These are phyloP conservation scores for Rosellinia necatrix DNA, from an alignment of 2,329 filamentous ascomycete genomes.

Conservation along the genomic window DNA sequence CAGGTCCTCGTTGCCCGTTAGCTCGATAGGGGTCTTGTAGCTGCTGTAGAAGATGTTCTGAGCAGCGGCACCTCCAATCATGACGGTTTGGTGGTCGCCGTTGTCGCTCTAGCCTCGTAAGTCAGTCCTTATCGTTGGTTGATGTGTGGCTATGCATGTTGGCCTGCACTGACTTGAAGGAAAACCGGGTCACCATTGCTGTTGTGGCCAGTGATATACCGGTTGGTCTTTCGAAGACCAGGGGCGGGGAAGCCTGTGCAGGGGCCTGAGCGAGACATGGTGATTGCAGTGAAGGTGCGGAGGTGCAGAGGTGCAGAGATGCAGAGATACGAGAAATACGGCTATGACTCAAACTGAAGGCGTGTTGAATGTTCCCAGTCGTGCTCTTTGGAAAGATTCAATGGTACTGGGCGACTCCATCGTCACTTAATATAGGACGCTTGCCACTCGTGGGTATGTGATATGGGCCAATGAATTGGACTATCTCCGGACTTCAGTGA, in stretches of 20 bases:
- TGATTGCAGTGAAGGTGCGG: too few relatives aligned
- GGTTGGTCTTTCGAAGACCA: constrained; percentile 12
- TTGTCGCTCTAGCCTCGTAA: constrained; percentile 11
- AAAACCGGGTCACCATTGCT: constrained; percentile 23
- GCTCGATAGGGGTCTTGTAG: constrained; percentile 18
- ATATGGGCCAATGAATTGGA: too few relatives aligned
- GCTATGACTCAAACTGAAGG: too few relatives aligned
- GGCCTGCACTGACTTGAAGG: background rate
- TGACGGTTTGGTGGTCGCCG: constrained; percentile 23
- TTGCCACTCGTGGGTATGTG: too few relatives aligned
- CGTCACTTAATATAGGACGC: too few relatives aligned
- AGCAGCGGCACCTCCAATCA: constrained; percentile 17
- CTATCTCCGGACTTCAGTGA: too few relatives aligned
- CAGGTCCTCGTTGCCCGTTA: constrained; percentile 24
- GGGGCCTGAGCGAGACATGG: background rate
- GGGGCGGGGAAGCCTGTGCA: constrained; percentile 16
- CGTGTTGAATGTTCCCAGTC: too few relatives aligned
- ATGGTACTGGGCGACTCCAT: too few relatives aligned
- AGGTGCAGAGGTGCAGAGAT: too few relatives aligned
- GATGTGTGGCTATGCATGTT: too few relatives aligned
- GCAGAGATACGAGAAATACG: too few relatives aligned
- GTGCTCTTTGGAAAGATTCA: too few relatives aligned
- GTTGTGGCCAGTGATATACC: constrained; percentile 27
- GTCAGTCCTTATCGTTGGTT: background rate
- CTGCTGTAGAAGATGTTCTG: constrained; percentile 22